phyloP scores from a whole-genome alignment of 768 basidiomycete genomes.

The Lanmaoa pseudosensibilis region DNA sequence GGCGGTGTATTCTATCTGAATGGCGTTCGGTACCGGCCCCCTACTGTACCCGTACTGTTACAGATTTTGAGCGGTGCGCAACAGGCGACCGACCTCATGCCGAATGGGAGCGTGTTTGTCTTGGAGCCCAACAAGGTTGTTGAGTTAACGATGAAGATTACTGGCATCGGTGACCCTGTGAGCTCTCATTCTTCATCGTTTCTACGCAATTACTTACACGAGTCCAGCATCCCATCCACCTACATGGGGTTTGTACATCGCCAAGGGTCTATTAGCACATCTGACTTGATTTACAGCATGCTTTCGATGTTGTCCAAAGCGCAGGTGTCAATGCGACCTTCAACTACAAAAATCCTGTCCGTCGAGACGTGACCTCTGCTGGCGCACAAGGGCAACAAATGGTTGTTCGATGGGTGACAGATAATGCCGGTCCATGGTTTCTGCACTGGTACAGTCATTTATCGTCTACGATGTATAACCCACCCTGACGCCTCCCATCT shows the following conservation, averaged over 20 bases:
- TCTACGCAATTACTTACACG: neutral
- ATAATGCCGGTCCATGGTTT: conserved; percentile 64
- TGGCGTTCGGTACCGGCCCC: conserved; percentile 19
- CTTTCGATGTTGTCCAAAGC: conserved; percentile 37
- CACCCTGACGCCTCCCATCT: neutral
- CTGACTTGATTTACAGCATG: conserved; percentile 28
- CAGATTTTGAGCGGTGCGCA: conserved; percentile 46
- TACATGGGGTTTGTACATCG: conserved; percentile 27
- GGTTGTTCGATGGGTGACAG: conserved; percentile 56
- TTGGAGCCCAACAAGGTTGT: conserved; percentile 30
- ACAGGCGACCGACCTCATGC: conserved; percentile 30
- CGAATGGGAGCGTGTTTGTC: conserved; percentile 23
- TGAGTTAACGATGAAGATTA: conserved; percentile 21
- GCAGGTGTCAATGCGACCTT: conserved; percentile 20
- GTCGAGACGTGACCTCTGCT: conserved; percentile 31
- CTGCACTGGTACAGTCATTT: conserved; percentile 35
- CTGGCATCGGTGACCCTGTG: conserved; percentile 21
- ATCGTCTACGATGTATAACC: neutral
- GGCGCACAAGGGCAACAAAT: conserved; percentile 40
- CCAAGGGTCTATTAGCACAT: neutral
- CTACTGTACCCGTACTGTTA: conserved; percentile 42
- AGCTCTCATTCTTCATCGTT: conserved; percentile 4
- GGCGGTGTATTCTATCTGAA: conserved; percentile 17
- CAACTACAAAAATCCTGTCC: conserved; percentile 41
- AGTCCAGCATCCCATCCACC: conserved; percentile 30